These are phyloP conservation scores for Gossypium gossypioides DNA, from an alignment of 441 rosid genomes.

Conservation along the genomic window DNA sequence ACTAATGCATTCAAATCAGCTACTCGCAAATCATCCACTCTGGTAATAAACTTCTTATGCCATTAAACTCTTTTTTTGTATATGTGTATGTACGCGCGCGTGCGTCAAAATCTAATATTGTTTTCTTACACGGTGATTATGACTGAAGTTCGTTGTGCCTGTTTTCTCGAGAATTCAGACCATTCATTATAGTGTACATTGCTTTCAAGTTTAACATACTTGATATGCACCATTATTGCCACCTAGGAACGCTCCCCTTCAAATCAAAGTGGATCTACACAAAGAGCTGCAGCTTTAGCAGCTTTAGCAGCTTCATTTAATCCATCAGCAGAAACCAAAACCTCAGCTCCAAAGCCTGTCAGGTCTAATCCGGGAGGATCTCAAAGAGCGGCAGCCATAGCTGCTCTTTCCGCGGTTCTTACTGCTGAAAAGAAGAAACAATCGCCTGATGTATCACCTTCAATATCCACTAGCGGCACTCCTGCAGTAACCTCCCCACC, in stretches of 20 bases:
- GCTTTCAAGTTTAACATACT: slow-evolving; percentile 1
- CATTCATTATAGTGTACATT: neutral
- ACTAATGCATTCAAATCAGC: slow-evolving; percentile 72
- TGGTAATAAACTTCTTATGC: slow-evolving; percentile 28
- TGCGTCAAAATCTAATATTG: neutral
- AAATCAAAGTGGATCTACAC: slow-evolving; percentile 59
- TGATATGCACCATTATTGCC: slow-evolving; percentile 9
- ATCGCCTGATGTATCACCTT: slow-evolving; percentile 63
- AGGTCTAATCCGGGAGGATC: slow-evolving; percentile 60
- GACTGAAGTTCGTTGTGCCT: neutral
- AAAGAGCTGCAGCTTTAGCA: slow-evolving; percentile 95
- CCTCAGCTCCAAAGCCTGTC: slow-evolving; percentile 43
- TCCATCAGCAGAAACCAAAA: slow-evolving; percentile 42
- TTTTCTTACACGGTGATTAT: neutral
- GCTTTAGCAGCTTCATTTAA: slow-evolving; percentile 75
- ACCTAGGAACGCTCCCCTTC: slow-evolving; percentile 60
- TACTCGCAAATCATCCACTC: slow-evolving; percentile 35
- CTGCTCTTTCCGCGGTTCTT: slow-evolving; percentile 91
- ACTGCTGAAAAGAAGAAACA: slow-evolving; percentile 64
- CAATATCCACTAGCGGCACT: slow-evolving; percentile 41
- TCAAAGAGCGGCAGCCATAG: slow-evolving; percentile 97
- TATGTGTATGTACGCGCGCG: neutral
- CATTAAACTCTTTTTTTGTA: neutral
- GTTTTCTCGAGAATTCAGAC: neutral
- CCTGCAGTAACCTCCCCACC: slow-evolving; percentile 25